Percentiles rank a stretch among this genome's conserved stretches.
Conservation (phyloP, 352 stramenopile species). For the Pythium phragmiticola region DNA sequence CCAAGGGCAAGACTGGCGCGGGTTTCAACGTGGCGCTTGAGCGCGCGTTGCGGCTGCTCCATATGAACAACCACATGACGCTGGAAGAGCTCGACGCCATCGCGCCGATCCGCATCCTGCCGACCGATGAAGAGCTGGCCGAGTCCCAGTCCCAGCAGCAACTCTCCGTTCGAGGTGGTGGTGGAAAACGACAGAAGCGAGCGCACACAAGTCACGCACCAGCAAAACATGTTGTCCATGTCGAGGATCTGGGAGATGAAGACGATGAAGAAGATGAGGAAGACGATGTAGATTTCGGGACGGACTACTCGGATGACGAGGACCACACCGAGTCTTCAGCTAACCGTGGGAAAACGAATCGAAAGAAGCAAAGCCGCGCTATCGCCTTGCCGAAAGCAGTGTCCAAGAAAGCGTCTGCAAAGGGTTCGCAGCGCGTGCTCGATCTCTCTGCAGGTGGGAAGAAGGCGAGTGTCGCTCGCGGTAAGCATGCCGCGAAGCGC, state of each 20-base stretch:
- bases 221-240: constrained; percentile 1
- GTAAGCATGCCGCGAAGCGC: not conserved
- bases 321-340: not conserved
- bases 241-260: not conserved
- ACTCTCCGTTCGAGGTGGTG: not conserved
- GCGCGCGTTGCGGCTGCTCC: constrained; percentile 22
- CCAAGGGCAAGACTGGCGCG: constrained; percentile 9
- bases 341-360: not conserved
- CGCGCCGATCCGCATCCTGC: constrained; percentile 2
- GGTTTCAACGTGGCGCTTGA: constrained; percentile 21
- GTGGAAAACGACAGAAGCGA: constrained; percentile 15
- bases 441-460: constrained; percentile 13
- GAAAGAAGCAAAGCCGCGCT: not conserved
- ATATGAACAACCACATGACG: constrained; percentile 27
- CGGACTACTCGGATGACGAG: constrained; percentile 20
- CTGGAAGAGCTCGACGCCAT: constrained; percentile 21
- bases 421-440: not conserved
- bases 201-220: constrained; percentile 1
- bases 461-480: not conserved
- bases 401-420: constrained; percentile 7
- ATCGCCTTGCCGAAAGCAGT: not conserved
- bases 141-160: constrained; percentile 2
- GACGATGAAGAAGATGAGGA: constrained; percentile 15
- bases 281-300: constrained; percentile 3
- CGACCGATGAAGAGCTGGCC: constrained; percentile 8